Percentiles rank a stretch among this genome's conserved stretches.
Evolutionary conservation across 1,284 basidiomycete genomes (phyloP).

Genomic region (Termitomyces sp.): DNA sequence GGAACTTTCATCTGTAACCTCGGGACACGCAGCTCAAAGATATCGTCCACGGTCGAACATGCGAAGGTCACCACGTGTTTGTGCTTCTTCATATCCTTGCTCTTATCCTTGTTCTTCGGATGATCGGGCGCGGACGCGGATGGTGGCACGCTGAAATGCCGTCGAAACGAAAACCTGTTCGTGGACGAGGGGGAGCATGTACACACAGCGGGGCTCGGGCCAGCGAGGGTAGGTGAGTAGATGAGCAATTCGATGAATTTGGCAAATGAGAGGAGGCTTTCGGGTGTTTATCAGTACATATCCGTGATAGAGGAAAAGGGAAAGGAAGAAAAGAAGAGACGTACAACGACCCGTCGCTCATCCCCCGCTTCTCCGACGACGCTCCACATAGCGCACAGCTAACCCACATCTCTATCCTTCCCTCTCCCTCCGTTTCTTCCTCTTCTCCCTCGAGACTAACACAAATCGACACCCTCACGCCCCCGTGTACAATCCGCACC

Average conservation of each 20-base stretch:
- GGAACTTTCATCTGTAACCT: slow-evolving; percentile 41
- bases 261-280: slow-evolving; percentile 50
- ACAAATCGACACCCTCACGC: slow-evolving; percentile 37
- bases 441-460: slow-evolving; percentile 18
- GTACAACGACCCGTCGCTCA: slow-evolving; percentile 57
- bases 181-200: slow-evolving; percentile 39
- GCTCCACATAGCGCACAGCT: slow-evolving; percentile 51
- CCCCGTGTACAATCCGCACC: slow-evolving; percentile 45
- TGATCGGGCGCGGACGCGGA: too few relatives aligned
- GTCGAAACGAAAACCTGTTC: slow-evolving; percentile 36
- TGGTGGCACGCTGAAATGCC: slow-evolving; percentile 45
- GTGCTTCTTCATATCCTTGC: slow-evolving; percentile 20
- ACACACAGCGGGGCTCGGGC: slow-evolving; percentile 41
- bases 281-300: background rate
- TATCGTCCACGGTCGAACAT: slow-evolving; percentile 43
- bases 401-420: slow-evolving; percentile 46
- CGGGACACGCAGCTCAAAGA: slow-evolving; percentile 60
- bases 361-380: slow-evolving; percentile 31
- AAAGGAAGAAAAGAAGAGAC: slow-evolving; percentile 22
- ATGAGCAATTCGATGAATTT: slow-evolving; percentile 65
- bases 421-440: slow-evolving; percentile 18
- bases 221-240: slow-evolving; percentile 48
- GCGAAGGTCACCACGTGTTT: slow-evolving; percentile 42
- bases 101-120: background rate
- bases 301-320: too few relatives aligned